Percentiles rank a stretch among this genome's conserved stretches.
phyloP scores from a whole-genome alignment of 345 rosid genomes.

The Anastatica hierochuntica region DNA sequence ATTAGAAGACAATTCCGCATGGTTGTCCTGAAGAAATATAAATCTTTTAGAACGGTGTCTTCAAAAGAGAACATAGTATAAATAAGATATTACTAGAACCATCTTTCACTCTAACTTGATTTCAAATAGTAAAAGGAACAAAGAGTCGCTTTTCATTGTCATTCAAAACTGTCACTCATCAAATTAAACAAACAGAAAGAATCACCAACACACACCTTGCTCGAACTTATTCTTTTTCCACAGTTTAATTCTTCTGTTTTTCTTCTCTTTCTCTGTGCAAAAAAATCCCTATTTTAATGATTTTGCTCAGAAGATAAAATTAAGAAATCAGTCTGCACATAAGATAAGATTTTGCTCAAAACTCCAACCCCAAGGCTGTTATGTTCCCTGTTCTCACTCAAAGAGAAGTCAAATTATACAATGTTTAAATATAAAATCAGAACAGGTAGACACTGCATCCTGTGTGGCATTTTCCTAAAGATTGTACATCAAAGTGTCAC shows the following conservation, averaged over 20 bases:
- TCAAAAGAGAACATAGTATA: no score
- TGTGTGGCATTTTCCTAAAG: not conserved
- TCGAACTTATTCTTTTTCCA: slow-evolving; percentile 48
- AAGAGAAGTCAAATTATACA: not conserved
- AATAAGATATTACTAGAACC: no score
- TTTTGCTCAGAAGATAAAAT: not conserved
- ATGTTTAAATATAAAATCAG: not conserved
- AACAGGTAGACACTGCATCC: not conserved
- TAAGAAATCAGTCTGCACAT: not conserved
- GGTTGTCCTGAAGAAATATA: slow-evolving; percentile 60
- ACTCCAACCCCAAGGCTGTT: not conserved
- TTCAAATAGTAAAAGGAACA: not conserved
- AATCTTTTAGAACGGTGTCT: not conserved
- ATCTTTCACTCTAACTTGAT: not conserved
- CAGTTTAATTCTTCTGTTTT: slow-evolving; percentile 55
- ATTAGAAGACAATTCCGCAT: slow-evolving; percentile 45
- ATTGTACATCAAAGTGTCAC: not conserved
- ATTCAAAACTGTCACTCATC: no score
- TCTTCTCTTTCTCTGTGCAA: slow-evolving; percentile 75
- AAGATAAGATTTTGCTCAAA: not conserved
- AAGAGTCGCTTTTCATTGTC: no score
- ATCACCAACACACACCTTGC: slow-evolving; percentile 50
- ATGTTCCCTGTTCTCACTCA: not conserved
- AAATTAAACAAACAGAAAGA: no score
- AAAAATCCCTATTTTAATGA: not conserved